Conservation (phyloP, 441 rosid genomes). For the Bocquillonia castaneifolia region DNA sequence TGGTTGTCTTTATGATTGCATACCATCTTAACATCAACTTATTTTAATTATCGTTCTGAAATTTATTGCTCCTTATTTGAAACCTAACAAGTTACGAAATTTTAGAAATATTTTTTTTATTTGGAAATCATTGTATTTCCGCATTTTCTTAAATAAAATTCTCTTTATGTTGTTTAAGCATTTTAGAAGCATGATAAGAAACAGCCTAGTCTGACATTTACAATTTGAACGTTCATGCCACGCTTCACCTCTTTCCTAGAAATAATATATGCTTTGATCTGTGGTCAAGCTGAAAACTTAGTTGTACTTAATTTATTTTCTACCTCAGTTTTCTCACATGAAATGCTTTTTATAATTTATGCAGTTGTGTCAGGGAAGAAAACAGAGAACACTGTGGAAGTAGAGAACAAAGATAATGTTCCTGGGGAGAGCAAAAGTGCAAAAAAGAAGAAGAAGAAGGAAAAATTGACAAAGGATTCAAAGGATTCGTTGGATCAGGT, state of each 20-base stretch:
- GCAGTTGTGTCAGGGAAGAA: conserved; percentile 39
- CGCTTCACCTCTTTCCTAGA: background rate
- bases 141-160: background rate
- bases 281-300: background rate
- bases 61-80: background rate
- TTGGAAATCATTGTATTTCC: background rate
- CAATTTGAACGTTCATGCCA: background rate
- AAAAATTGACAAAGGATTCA: conserved; percentile 41
- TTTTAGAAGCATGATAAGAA: background rate
- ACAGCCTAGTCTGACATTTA: background rate
- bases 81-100: background rate
- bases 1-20: background rate
- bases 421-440: conserved; percentile 51
- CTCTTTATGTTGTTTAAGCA: background rate
- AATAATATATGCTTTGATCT: background rate
- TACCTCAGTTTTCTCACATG: background rate
- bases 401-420: conserved; percentile 46
- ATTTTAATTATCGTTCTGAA: background rate
- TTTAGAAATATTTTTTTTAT: background rate
- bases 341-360: background rate
- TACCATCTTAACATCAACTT: background rate
- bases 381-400: conserved; percentile 32
- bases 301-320: too few species aligned
- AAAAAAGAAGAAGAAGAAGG: conserved; percentile 77
- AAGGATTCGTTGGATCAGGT: conserved; percentile 45